Evolutionary conservation across 148 eudicot species (phyloP).

Genomic region (Pouteria glomerata): DNA sequence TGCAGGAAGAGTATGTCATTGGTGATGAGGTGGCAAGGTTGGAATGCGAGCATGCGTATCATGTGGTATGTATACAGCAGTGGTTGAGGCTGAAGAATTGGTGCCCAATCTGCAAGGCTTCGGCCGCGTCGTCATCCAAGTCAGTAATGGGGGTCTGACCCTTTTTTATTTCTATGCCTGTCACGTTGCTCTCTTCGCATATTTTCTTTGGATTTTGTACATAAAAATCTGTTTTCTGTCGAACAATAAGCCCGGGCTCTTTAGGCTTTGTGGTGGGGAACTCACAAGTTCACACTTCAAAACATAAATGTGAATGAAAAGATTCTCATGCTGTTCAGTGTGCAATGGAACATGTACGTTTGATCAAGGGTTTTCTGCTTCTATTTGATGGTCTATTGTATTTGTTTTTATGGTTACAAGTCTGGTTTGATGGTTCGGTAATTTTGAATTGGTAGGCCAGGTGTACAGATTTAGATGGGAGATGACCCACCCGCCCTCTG

Average conservation of each 20-base stretch:
- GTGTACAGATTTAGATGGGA: too few relatives aligned
- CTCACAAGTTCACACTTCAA: background rate
- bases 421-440: too few relatives aligned
- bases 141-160: background rate
- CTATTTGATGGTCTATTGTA: too few relatives aligned
- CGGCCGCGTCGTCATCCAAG: conserved; percentile 19
- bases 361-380: too few relatives aligned
- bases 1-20: conserved; percentile 72
- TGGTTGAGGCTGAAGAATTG: conserved; percentile 91
- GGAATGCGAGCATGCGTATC: conserved; percentile 67
- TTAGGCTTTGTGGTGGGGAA: background rate
- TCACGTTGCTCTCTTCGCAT: background rate
- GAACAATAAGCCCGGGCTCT: conserved; percentile 1
- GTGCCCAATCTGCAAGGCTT: conserved; percentile 94
- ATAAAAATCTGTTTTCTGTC: background rate
- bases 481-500: too few relatives aligned
- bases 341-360: too few relatives aligned
- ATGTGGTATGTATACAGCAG: conserved; percentile 51
- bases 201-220: background rate
- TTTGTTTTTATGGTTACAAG: too few relatives aligned
- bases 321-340: background rate
- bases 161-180: background rate
- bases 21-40: conserved; percentile 73
- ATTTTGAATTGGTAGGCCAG: too few relatives aligned
- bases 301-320: background rate